A percentile compares a stretch with the other conserved stretches of the same genome.
Conservation (phyloP, 352 stramenopile species). For the Phytophthora sp. region DNA sequence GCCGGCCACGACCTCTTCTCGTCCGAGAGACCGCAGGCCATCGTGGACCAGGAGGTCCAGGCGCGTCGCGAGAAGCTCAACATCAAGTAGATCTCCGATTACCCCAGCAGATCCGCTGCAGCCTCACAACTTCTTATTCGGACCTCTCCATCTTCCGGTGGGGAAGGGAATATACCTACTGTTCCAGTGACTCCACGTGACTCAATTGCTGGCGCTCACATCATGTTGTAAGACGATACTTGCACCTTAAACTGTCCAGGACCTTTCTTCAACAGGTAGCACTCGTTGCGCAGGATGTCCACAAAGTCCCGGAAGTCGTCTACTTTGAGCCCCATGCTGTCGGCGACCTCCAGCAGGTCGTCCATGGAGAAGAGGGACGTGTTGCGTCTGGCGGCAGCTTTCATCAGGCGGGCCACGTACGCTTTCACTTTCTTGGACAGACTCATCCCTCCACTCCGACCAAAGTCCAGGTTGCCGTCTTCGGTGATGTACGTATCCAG, state of each 20-base stretch:
- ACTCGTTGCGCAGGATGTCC: conserved; percentile 87
- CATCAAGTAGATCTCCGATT: conserved; percentile 48
- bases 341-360: conserved; percentile 72
- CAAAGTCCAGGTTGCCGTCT: conserved; percentile 88
- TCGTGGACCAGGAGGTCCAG: conserved; percentile 75
- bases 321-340: conserved; percentile 77
- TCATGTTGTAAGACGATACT: conserved; percentile 57
- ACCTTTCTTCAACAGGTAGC: conserved; percentile 86
- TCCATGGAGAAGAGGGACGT: conserved; percentile 78
- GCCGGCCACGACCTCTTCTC: conserved; percentile 86
- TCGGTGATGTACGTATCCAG: conserved; percentile 92
- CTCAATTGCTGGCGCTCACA: conserved; percentile 17
- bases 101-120: background rate
- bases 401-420: conserved; percentile 82
- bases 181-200: background rate
- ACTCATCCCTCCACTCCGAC: conserved; percentile 70
- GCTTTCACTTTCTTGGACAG: conserved; percentile 80
- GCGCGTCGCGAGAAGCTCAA: conserved; percentile 72
- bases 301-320: conserved; percentile 87
- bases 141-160: conserved; percentile 1
- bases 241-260: conserved; percentile 82
- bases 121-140: conserved; percentile 7
- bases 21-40: conserved; percentile 81
- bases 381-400: conserved; percentile 60
- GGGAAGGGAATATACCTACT: conserved; percentile 25